Percentiles rank a stretch among this genome's conserved stretches.
phyloP scores from a whole-genome alignment of 805 yeast genomes.

The Cyberlindnera americana region DNA sequence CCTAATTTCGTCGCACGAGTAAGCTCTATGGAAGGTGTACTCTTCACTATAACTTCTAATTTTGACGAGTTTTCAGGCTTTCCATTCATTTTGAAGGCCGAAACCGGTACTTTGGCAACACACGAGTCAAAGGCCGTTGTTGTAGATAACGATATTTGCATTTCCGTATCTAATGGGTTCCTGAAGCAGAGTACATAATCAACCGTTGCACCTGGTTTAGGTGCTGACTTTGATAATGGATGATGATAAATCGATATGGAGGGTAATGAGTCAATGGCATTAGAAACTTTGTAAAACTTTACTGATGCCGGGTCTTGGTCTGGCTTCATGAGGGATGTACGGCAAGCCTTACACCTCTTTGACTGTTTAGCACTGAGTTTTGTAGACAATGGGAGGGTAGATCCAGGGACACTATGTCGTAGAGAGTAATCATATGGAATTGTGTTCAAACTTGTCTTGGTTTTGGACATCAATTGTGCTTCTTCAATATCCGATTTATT shows the following conservation, averaged over 20 bases:
- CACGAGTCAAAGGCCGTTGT: slow-evolving; percentile 4
- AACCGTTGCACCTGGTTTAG: not conserved
- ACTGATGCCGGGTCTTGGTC: slow-evolving; percentile 24
- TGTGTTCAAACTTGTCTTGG: not conserved
- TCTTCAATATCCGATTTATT: not conserved
- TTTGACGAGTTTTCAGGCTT: slow-evolving; percentile 19
- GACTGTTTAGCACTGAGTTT: slow-evolving; percentile 22
- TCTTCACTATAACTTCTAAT: slow-evolving; percentile 20
- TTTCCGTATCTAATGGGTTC: slow-evolving; percentile 17
- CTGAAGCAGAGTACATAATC: slow-evolving; percentile 13
- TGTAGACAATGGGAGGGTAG: slow-evolving; percentile 19
- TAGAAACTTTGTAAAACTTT: slow-evolving; percentile 28
- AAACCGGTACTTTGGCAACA: slow-evolving; percentile 18
- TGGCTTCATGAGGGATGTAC: slow-evolving; percentile 27
- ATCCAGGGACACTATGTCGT: slow-evolving; percentile 4
- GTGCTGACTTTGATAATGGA: slow-evolving; percentile 3
- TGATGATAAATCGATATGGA: slow-evolving; percentile 8
- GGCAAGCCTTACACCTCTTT: slow-evolving; percentile 29
- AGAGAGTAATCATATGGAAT: too few relatives aligned
- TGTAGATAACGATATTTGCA: slow-evolving; percentile 17
- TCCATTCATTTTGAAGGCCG: slow-evolving; percentile 15
- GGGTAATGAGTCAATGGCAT: slow-evolving; percentile 27
- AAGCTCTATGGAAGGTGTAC: slow-evolving; percentile 31
- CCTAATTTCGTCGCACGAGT: slow-evolving; percentile 26
- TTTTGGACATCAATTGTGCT: not conserved